A percentile compares a stretch with the other conserved stretches of the same genome.
phyloP scores from a whole-genome alignment of 371 early-diverging fungal genomes.

The Rhizoclosmatium hyalinum region DNA sequence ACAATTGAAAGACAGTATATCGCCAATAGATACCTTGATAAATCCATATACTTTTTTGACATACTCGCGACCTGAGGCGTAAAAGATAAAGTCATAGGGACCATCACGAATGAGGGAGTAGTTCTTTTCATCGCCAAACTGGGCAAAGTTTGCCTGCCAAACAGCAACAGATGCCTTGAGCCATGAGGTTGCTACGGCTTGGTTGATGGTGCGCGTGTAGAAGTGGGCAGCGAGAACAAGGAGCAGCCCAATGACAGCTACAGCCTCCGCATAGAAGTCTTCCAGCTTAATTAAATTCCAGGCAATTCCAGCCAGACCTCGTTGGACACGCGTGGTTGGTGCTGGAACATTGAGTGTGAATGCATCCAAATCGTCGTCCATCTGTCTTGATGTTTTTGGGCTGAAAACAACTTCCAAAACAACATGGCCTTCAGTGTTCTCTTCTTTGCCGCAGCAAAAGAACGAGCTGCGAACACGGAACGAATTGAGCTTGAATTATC shows the following conservation, averaged over 20 bases:
- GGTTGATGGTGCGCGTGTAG: constrained; percentile 25
- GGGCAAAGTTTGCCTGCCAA: constrained; percentile 68
- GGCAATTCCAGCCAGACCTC: constrained; percentile 23
- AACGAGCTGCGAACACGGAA: constrained; percentile 24
- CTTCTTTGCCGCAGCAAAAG: constrained; percentile 70
- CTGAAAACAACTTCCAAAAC: neutral
- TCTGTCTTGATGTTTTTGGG: neutral
- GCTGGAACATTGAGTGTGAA: neutral
- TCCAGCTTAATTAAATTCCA: constrained; percentile 1
- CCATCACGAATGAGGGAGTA: constrained; percentile 71
- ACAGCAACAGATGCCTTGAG: constrained; percentile 29
- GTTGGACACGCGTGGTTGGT: neutral
- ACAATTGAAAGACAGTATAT: neutral
- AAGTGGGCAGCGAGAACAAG: constrained; percentile 31
- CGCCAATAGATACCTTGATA: constrained; percentile 50
- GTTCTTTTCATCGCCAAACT: constrained; percentile 68
- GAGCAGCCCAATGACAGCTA: constrained; percentile 4
- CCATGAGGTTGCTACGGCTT: constrained; percentile 34
- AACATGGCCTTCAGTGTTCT: constrained; percentile 43
- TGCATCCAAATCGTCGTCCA: neutral
- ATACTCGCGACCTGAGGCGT: constrained; percentile 74
- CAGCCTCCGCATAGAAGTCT: constrained; percentile 8
- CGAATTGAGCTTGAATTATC: neutral
- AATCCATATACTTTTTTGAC: constrained; percentile 75
- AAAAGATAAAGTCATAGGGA: constrained; percentile 73